Evolutionary conservation across 768 basidiomycete species (phyloP), one percentile per base, ranked within the genome.

Genomic region (Termitomyces sp.): DNA sequence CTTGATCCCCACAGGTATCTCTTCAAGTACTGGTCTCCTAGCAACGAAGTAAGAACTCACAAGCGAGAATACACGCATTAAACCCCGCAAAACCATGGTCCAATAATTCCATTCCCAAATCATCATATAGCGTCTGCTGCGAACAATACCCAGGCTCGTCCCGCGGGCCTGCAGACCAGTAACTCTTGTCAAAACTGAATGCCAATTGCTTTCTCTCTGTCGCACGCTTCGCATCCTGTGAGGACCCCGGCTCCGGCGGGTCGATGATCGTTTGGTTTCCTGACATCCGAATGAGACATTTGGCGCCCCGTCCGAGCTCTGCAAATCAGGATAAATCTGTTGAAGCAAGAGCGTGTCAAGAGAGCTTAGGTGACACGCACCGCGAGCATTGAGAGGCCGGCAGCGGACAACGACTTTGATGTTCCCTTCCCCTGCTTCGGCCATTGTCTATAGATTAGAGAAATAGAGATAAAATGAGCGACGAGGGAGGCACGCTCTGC

Each of bases 11-110:
- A 49, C 31, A 63, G 55, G 53, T 19, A n/a, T 33, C 7, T 48
- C 37, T 3, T 10, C 17, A 9, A 41, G 6, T 21, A 35, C 14
- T 15, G 21, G 26, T 7, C 14, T 26, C 35, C 35, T 15, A 37
- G 28, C 19, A 58, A 44, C 58, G 46, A 31, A 51, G 30, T 12
- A 8, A 23, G 9, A 14, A 87, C 95, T 81, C 74, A 97, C 95
- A 98, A 72, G 97, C 96, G 69, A 99, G 81, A 73, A 99, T 97
- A 81, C 94, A 98, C 48, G 94, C 91, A 78, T 98, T 98, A 73
- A 97, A 98, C 30, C 96, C 96, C 37, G 89, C 75, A 73, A 99
- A 98, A 43, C 92, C 88, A 69, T 98, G 95, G 70, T 98, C 92
- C 64, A 99, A 76, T 52, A 99, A 73, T 67, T 98, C 96, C 71